These are phyloP conservation scores for Quercus rubra DNA, from an alignment of 306 rosid genomes.

Conservation along the genomic window DNA sequence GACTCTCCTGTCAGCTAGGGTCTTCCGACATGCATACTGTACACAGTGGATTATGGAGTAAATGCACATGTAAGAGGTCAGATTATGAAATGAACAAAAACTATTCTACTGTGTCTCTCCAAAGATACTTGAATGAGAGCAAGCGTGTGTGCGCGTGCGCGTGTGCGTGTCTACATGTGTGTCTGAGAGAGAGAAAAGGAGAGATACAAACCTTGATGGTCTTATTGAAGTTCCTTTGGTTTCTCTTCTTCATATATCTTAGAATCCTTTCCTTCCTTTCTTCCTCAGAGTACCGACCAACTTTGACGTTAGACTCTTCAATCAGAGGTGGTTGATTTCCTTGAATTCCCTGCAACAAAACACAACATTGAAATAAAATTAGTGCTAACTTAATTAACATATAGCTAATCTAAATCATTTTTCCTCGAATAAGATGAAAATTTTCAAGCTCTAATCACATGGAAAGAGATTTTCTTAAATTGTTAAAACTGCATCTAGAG, in stretches of 20 bases:
- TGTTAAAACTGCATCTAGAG: background rate
- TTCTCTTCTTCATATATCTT: slow-evolving; percentile 90
- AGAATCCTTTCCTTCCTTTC: slow-evolving; percentile 83
- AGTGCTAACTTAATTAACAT: background rate
- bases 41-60: background rate
- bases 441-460: no score
- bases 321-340: slow-evolving; percentile 47
- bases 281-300: slow-evolving; percentile 84
- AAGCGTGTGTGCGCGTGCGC: no score
- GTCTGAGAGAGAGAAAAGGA: background rate
- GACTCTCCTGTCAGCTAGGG: slow-evolving; percentile 86
- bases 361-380: background rate
- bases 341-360: slow-evolving; percentile 46
- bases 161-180: no score
- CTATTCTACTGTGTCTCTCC: background rate
- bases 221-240: slow-evolving; percentile 92
- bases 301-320: slow-evolving; percentile 69
- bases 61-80: background rate
- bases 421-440: no score
- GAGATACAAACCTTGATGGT: slow-evolving; percentile 56
- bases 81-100: background rate
- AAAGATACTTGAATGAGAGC: no score
- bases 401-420: background rate
- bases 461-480: no score
- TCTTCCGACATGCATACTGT: slow-evolving; percentile 97